These are phyloP conservation scores for Aspergillus baeticus DNA, from an alignment of 495 filamentous ascomycete genomes.

Conservation along the genomic window DNA sequence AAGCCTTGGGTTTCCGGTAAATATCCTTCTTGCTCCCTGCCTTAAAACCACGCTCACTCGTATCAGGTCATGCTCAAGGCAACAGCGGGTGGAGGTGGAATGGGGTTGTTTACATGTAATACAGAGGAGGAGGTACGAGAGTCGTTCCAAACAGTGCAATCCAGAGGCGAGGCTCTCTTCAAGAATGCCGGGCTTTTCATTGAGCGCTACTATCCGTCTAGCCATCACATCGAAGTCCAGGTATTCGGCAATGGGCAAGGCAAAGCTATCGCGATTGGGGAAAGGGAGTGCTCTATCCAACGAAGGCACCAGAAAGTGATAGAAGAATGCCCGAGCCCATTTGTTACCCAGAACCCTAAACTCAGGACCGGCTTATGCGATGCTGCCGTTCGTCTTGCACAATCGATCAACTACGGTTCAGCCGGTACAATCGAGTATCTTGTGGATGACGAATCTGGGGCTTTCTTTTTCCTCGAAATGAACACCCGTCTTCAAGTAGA, in stretches of 20 bases:
- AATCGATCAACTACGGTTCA: constrained; percentile 54
- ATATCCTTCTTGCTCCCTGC: not conserved
- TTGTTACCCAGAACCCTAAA: constrained; percentile 41
- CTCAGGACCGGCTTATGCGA: constrained; percentile 48
- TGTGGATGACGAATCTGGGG: constrained; percentile 55
- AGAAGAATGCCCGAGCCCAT: constrained; percentile 51
- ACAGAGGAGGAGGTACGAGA: constrained; percentile 36
- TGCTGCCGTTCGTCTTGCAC: constrained; percentile 50
- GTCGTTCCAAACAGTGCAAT: constrained; percentile 34
- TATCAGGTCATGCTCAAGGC: constrained; percentile 54
- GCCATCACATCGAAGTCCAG: constrained; percentile 48
- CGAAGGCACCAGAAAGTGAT: constrained; percentile 58
- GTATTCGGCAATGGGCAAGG: constrained; percentile 45
- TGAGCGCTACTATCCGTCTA: constrained; percentile 41
- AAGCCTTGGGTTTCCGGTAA: constrained; percentile 46
- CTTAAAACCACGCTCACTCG: not conserved
- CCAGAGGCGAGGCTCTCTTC: constrained; percentile 40
- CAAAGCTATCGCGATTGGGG: constrained; percentile 40
- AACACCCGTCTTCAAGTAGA: constrained; percentile 68
- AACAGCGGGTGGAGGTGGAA: constrained; percentile 58
- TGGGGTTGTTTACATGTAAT: constrained; percentile 48
- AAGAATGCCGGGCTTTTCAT: constrained; percentile 48
- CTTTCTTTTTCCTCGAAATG: constrained; percentile 69
- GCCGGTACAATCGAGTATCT: constrained; percentile 66
- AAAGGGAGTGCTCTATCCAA: constrained; percentile 49